Base-by-base conservation (phyloP, 2,329 filamentous ascomycete species). In the Stemphylium vesicarium region DNA sequence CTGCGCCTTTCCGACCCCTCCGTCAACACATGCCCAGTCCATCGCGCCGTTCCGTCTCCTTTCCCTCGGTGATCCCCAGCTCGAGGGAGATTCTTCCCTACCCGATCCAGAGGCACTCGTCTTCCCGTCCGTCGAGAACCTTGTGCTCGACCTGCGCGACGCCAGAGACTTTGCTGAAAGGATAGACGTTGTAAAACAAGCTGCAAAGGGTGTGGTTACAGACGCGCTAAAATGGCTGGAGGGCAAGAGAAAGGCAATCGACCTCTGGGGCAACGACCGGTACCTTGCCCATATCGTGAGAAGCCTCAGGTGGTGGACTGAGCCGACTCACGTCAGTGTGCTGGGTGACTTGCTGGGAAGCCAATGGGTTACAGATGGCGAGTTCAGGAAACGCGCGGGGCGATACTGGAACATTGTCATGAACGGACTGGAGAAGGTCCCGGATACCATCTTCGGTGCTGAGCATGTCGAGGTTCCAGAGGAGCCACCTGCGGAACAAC, bases 281-380 rank as follows among this genome's bases (percentile, higher is more conserved):
- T 99, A 98, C 75, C 84, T 99, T 29, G 91, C 90, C 16, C 95
- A 99, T 74, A 92, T 97, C 54, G 97, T 96, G 76, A 85, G 91
- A 13, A 90, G 87, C 0, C 77, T 96, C 44, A 83, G 85, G 63
- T 96, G 92, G 91, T 96, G 90, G 88, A 85, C 89, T 0, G 79
- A 81, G 13, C 95, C 95, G 8, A 96, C 91, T 0, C 95, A 99
- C 73, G 86, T 95, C 16, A 87, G 90, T 0, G 92, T 98, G 0
- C 81, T 99, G 4, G 95, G 95, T 3, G 95, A 99, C 73, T 80
- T 99, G 54, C 80, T 99, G 9, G 95, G 95, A 9, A 96, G 92
- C 68, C 95, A 99, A 75, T 99, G 95, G 95, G 90, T 99, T 57
- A 84, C 84, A 45, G 88, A 96, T 71, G 84, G 83, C 26, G 95